Conservation (phyloP, 345 rosid genomes). For the Rhizophora mangle region DNA sequence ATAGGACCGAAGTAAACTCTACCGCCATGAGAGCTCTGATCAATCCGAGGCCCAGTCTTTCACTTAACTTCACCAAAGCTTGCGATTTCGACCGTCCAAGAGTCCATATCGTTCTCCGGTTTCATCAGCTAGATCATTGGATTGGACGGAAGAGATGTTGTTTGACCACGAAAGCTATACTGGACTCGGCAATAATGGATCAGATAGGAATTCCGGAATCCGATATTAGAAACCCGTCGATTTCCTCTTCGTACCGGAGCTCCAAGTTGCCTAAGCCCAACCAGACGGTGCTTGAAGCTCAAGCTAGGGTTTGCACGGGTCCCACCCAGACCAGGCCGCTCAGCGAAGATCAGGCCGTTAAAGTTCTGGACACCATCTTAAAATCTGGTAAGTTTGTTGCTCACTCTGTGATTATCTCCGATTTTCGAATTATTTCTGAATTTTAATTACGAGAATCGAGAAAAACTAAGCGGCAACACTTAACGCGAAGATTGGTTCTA, state of each 20-base stretch:
- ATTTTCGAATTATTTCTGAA: not conserved
- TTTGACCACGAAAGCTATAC: conserved; percentile 30
- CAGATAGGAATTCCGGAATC: conserved; percentile 62
- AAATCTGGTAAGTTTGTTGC: conserved; percentile 52
- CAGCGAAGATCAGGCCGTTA: conserved; percentile 65
- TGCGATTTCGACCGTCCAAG: conserved; percentile 1
- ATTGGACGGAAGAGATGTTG: conserved; percentile 32
- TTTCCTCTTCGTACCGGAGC: conserved; percentile 71
- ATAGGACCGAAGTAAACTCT: too few species aligned
- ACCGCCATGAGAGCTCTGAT: conserved; percentile 55
- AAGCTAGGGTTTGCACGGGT: conserved; percentile 95
- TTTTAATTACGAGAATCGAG: not conserved
- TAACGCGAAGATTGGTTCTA: too few species aligned
- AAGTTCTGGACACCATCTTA: conserved; percentile 68
- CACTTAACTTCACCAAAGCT: conserved; percentile 24
- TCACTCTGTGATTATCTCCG: not conserved
- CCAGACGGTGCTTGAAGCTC: conserved; percentile 85
- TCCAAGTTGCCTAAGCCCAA: conserved; percentile 64
- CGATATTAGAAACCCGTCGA: conserved; percentile 57
- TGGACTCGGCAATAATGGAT: conserved; percentile 51
- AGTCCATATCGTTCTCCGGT: conserved; percentile 23
- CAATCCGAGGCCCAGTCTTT: conserved; percentile 34
- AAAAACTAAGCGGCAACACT: too few species aligned
- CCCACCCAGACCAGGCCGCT: conserved; percentile 86
- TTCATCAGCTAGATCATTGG: conserved; percentile 21